Base-by-base conservation (phyloP, 2,329 filamentous ascomycete genomes). In the Talaromyces amestolkiae region DNA sequence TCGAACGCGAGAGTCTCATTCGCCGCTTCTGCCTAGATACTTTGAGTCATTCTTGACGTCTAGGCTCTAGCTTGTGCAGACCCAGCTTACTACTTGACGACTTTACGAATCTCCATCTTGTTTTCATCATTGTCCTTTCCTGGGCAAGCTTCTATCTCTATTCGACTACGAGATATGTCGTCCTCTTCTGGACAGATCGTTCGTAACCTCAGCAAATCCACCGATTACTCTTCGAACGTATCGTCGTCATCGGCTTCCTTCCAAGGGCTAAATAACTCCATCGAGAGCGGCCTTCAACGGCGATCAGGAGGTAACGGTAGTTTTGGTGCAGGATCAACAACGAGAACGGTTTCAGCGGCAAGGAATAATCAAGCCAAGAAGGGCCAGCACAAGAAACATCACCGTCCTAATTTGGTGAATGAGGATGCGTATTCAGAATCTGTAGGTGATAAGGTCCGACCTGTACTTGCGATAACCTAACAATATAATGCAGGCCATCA, bases 351-450 rank as follows among this genome's bases (percentile, higher is more conserved):
- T 7, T 68, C 76, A 10, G 72, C 78, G 27, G 70, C 80, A 61
- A 86, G 93, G 72, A 96, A 91, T 78, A 87, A 85, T 62, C 94
- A 98, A 80, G 83, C 82, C 53, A 83, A 85, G 62, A 90, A 90
- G 77, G 93, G 89, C 76, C 92, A 95, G 78, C 92, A 97, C 80
- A 93, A 92, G 76, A 87, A 87, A 69, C 91, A 93, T 74, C 89
- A 89, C 73, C 88, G 89, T 74, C 91, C 92, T 58, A 83, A 85
- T 65, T 82, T 90, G 70, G 85, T 90, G 75, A 89, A 93, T 81
- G 93, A 97, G 81, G 93, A 97, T 86, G 87, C 87, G 72, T 89
- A 96, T 86, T 92, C 88, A 69, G 93, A 97, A 82, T 84, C 85
- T 71, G 86, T 93, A 81, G 78, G 86, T 84, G 51, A 63, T 59